Evolutionary conservation across 1,284 basidiomycete species (phyloP).

Genomic region (Puccinia hordei): DNA sequence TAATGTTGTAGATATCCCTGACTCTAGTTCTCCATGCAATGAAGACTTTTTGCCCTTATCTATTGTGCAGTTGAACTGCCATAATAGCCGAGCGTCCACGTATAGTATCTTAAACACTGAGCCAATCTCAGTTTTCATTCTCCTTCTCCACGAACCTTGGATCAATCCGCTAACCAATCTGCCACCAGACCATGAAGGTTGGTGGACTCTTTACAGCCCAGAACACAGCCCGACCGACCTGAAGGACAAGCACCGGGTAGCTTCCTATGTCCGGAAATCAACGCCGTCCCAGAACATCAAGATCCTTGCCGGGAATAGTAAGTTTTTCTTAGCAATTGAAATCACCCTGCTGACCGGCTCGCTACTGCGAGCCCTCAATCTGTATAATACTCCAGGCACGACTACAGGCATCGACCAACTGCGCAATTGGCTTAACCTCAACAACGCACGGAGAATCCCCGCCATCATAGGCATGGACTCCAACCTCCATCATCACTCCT

Average conservation of each 20-base stretch:
- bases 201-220: slow-evolving; percentile 3
- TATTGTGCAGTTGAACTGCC: background rate
- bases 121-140: background rate
- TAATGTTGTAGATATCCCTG: background rate
- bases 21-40: background rate
- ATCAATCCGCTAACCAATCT: background rate
- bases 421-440: too few species aligned
- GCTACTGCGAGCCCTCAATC: background rate
- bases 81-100: background rate
- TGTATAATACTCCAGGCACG: background rate
- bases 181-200: background rate
- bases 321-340: background rate
- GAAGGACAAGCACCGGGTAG: background rate
- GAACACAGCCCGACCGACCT: background rate
- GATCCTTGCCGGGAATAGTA: background rate
- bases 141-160: background rate
- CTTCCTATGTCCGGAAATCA: background rate
- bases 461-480: too few species aligned
- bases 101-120: background rate
- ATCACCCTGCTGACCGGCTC: background rate
- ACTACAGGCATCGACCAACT: too few species aligned
- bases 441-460: too few species aligned
- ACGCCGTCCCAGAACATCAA: background rate
- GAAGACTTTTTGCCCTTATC: background rate
- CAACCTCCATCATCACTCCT: too few species aligned